Conservation (phyloP, 2,329 filamentous ascomycete species). For the Monosporascus sp. region DNA sequence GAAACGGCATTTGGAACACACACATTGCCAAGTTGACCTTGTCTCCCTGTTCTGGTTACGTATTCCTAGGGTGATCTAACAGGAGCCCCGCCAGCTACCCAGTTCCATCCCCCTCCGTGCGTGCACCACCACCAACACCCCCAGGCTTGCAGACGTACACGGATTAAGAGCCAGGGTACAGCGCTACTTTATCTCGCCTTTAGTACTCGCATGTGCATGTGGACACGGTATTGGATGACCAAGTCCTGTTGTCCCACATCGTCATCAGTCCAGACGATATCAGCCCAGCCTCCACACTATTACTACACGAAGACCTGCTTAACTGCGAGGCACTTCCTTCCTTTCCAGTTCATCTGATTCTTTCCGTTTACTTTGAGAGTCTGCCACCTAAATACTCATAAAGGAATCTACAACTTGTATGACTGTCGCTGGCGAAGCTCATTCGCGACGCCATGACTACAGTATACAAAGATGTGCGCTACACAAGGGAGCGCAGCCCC, state of each 20-base stretch:
- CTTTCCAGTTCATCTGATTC: background rate
- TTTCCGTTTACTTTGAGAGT: background rate
- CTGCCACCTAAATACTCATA: background rate
- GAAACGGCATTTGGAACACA: background rate
- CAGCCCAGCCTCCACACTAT: background rate
- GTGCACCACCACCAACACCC: background rate
- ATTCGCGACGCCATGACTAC: constrained; percentile 16
- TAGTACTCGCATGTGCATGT: too few species aligned
- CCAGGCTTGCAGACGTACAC: background rate
- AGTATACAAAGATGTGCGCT: constrained; percentile 25
- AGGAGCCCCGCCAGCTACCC: background rate
- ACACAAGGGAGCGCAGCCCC: constrained; percentile 22
- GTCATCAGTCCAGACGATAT: background rate
- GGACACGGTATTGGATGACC: too few species aligned
- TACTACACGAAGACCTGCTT: background rate
- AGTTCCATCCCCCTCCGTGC: too few species aligned
- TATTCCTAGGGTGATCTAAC: background rate
- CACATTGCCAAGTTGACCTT: background rate
- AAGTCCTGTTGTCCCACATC: too few species aligned
- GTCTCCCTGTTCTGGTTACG: background rate
- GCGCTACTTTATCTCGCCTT: too few species aligned
- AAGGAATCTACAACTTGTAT: constrained; percentile 7
- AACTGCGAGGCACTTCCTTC: background rate
- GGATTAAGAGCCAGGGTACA: too few species aligned
- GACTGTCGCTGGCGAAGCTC: constrained; percentile 9